Conservation (phyloP, 805 yeast genomes). For the Clavispora fructus region DNA sequence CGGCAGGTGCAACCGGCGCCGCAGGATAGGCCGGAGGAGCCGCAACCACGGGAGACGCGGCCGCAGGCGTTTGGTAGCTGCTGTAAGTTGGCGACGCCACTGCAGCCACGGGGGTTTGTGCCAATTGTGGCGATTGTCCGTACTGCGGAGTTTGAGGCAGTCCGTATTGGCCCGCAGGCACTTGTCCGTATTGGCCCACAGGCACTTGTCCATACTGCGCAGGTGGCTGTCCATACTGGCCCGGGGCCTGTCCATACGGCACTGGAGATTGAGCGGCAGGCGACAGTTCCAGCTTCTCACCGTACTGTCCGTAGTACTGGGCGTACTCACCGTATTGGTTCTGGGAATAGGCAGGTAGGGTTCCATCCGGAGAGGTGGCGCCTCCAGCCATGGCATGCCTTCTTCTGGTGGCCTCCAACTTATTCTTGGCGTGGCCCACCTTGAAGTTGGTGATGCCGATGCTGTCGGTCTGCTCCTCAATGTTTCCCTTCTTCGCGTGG, state of each 20-base stretch:
- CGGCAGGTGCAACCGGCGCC: constrained; percentile 22
- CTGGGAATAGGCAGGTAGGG: constrained; percentile 32
- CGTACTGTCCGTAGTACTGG: constrained; percentile 11
- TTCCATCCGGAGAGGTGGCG: constrained; percentile 19
- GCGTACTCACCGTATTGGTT: constrained; percentile 15
- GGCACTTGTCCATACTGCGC: neutral
- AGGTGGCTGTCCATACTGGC: neutral
- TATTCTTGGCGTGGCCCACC: constrained; percentile 79
- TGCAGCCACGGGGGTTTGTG: constrained; percentile 27
- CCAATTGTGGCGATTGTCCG: neutral
- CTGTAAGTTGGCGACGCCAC: constrained; percentile 6
- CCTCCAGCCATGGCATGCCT: constrained; percentile 50
- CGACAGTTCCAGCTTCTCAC: constrained; percentile 8
- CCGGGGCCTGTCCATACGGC: neutral
- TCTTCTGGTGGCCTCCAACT: constrained; percentile 77
- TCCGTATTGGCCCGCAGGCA: neutral
- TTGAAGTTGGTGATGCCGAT: constrained; percentile 89
- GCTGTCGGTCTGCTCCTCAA: constrained; percentile 84
- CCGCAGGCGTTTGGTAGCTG: constrained; percentile 2
- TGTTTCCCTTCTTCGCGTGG: constrained; percentile 75
- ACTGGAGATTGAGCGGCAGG: neutral
- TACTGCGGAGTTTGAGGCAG: neutral
- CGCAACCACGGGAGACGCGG: constrained; percentile 5
- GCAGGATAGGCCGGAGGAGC: constrained; percentile 25
- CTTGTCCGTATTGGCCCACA: neutral